Evolutionary conservation across 768 basidiomycete genomes (phyloP), one percentile per base, ranked within the genome.

Genomic region (Suillus tomentosus): DNA sequence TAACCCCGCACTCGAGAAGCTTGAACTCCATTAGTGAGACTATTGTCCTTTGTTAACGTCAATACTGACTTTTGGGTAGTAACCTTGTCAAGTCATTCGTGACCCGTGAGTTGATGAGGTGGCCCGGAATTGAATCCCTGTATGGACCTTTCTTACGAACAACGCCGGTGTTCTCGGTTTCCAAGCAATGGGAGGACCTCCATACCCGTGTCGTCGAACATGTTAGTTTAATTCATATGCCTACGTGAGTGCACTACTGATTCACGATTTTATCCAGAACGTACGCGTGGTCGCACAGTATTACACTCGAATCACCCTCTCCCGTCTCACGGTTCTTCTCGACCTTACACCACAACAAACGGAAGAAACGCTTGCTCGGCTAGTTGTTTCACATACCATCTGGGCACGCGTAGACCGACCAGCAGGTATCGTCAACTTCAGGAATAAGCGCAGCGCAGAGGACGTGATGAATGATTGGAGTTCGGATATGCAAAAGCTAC

Each of bases 381-480:
- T 99, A 37, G 97, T 99, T 9, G 93, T 95, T 39, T 91, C 91
- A 34, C 92, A 92, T 64, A 93, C 92, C 9, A 87, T 99, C 50
- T 96, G 92, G 87, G 97, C 97, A 34, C 88, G 94, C 59, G 89
- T 94, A 67, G 96, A 99, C 76, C 86, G 97, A 63, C 95, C 95
- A 58, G 82, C 90, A 3, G 96, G 95, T 4, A 85, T 98, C 62
- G 87, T 99, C 62, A 90, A 82, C 72, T 99, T 99, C 83, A 86
- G 87, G 69, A 86, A 83, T 69, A 91, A 90, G 77, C 87, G 88
- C 68, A 88, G 83, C 62, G 86, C 92, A 2, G 96, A 98, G 73
- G 95, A 97, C 70, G 90, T 95, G 6, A 90, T 99, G 89, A 99
- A 99, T 73, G 94, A 94, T 66, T 99, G 97, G 96, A 96, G 94